These are phyloP conservation scores for Rachicladosporium sp. DNA, from an alignment of 2,329 filamentous ascomycete species.

Conservation along the genomic window DNA sequence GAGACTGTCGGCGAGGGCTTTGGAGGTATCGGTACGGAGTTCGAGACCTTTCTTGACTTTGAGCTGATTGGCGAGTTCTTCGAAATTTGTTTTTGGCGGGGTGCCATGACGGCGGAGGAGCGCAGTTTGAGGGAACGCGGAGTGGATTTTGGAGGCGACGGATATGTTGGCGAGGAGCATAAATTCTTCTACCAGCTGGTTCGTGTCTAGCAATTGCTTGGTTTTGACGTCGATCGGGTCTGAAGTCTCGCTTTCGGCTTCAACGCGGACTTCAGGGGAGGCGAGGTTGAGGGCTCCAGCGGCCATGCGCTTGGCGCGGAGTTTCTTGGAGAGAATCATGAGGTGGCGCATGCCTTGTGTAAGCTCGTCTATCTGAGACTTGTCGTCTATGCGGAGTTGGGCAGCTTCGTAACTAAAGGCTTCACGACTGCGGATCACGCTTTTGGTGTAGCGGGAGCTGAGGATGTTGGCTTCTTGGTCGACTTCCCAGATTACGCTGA, in stretches of 20 bases:
- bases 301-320: conserved; percentile 91
- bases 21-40: conserved; percentile 72
- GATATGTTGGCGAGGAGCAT: conserved; percentile 97
- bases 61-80: conserved; percentile 83
- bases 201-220: conserved; percentile 86
- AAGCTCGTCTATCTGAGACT: conserved; percentile 74
- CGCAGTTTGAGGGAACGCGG: conserved; percentile 87
- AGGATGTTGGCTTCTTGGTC: conserved; percentile 72
- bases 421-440: conserved; percentile 90
- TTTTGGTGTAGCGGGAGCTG: conserved; percentile 99
- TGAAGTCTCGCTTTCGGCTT: conserved; percentile 88
- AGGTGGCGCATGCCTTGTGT: conserved; percentile 81
- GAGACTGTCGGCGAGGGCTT: conserved; percentile 84
- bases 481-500: conserved; percentile 60
- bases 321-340: conserved; percentile 77
- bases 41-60: conserved; percentile 74
- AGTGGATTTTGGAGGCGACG: conserved; percentile 80
- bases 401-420: conserved; percentile 97
- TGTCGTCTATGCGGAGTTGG: conserved; percentile 84
- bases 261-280: conserved; percentile 93
- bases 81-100: conserved; percentile 91
- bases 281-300: conserved; percentile 90
- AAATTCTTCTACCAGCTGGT: conserved; percentile 96
- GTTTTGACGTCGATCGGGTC: conserved; percentile 95
- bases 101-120: conserved; percentile 87